Evolutionary conservation across 2,329 filamentous ascomycete genomes (phyloP).

Genomic region (Penicillium italicum): DNA sequence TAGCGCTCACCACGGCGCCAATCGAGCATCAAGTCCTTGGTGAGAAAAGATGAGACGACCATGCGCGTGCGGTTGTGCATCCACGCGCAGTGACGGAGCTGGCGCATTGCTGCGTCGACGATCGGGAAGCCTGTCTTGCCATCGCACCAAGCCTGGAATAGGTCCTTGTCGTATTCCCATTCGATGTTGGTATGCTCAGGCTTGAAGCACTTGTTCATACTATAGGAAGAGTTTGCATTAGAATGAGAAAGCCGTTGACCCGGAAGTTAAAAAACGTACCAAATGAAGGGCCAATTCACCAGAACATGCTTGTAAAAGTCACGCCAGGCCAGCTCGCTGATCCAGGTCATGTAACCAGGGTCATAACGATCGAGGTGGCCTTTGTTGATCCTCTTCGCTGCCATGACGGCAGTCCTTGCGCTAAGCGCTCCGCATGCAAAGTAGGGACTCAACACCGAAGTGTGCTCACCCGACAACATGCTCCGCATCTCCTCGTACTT

Average conservation of each 20-base stretch:
- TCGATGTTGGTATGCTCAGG: conserved; percentile 76
- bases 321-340: conserved; percentile 78
- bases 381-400: conserved; percentile 61
- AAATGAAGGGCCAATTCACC: conserved; percentile 73
- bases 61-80: conserved; percentile 87
- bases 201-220: conserved; percentile 76
- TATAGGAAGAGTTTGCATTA: conserved; percentile 11
- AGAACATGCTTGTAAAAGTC: conserved; percentile 88
- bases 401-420: conserved; percentile 62
- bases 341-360: conserved; percentile 67
- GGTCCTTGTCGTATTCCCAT: conserved; percentile 71
- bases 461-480: conserved; percentile 59
- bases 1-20: conserved; percentile 78
- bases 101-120: conserved; percentile 82
- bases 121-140: conserved; percentile 78
- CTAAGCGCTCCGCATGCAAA: conserved; percentile 66
- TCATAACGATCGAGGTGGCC: conserved; percentile 62
- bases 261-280: conserved; percentile 24
- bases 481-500: conserved; percentile 65
- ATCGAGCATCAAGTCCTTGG: conserved; percentile 76
- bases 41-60: conserved; percentile 75
- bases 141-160: conserved; percentile 70
- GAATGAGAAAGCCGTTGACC: not conserved
- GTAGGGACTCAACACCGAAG: conserved; percentile 69
- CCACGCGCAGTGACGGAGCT: conserved; percentile 64